Evolutionary conservation across 805 yeast genomes (phyloP), one percentile per base, ranked within the genome.

Genomic region (Metschnikowia santaceciliae): DNA sequence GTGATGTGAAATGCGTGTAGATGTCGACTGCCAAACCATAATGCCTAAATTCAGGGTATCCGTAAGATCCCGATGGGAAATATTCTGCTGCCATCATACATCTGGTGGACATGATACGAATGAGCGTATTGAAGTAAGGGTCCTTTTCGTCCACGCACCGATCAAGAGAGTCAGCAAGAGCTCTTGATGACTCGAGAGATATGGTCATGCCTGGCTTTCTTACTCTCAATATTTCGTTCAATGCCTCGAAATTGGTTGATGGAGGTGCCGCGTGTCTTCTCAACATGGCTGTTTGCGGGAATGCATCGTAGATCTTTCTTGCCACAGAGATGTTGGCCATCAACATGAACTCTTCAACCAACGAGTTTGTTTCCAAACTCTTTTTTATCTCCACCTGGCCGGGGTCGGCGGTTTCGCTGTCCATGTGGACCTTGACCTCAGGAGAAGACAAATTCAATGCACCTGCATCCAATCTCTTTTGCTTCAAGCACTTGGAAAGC

Each of bases 31-130:
- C 99, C 56, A 94, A 78, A 67, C 99, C 99, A 68, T 94, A 94
- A 76, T 94, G 99, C 55, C 86, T 82, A 75, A 89, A 94, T 57
- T 94, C 99, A 13, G 95, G 83, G 64, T 90, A 89, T 8, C 96
- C 88, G 62, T 78, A 89, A 14, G 87, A 83, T 7, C 99, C 98
- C 0, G 96, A 82, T 10, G 95, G 84, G 72, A 94, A 94, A 65
- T 94, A 94, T 66, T 92, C 97, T 1, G 99, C 99, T 1, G 99
- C 96, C 87, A 90, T 89, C 99, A 94, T 94, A 71, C 98, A 92
- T 62, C 99, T 80, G 0, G 99, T 94, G 6, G 97, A 94, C 96
- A 94, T 86, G 57, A 94, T 94, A 68, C 99, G 84, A 6, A 92
- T 77, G 60, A 94, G 76, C 0, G 97, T 94, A 69, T 94, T 94